Evolutionary conservation across 768 basidiomycete species (phyloP), one percentile per base, ranked within the genome.

Genomic region (Leccinum sublutescens): DNA sequence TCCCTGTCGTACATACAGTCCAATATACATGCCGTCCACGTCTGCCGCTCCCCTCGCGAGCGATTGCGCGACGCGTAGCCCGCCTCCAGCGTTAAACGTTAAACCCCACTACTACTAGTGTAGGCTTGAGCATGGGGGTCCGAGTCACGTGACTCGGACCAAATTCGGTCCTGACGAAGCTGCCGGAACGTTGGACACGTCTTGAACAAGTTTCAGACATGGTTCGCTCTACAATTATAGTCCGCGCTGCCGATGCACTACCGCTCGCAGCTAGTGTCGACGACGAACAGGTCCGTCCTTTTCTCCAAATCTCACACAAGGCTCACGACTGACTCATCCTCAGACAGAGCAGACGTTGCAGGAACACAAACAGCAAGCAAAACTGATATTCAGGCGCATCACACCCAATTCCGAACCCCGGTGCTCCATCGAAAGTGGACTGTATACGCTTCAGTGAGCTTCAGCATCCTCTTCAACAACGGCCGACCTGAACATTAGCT

Each of bases 321-420:
- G 10, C 33, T 27, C 12, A 25, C 34, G 21, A 45, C 52, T 62
- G 59, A 70, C 52, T 4, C 55, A 15, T 27, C 54, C 52, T 49
- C 63, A 98, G 96, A 97, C 93, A 64, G 95, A 98, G 75, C 89
- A 91, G 71, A 82, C 88, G 57, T 79, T 99, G 43, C 93, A 95
- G 70, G 97, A 98, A 76, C 94, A 98, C 80, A 99, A 99, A 73
- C 96, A 98, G 66, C 96, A 99, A 73, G 86, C 95, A 33, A 99
- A 99, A 74, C 83, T 99, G 66, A 89, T 99, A 67, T 98, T 98
- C 73, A 84, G 95, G 60, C 87, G 97, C 40, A 88, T 99, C 68
- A 93, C 91, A 27, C 86, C 93, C 49, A 95, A 98, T 74, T 88
- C 92, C 21, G 97, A 99, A 73, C 94, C 95, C 9, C 84, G 91